These are phyloP conservation scores for Crucihimalaya himalaica DNA, from an alignment of 345 rosid genomes.

Conservation along the genomic window DNA sequence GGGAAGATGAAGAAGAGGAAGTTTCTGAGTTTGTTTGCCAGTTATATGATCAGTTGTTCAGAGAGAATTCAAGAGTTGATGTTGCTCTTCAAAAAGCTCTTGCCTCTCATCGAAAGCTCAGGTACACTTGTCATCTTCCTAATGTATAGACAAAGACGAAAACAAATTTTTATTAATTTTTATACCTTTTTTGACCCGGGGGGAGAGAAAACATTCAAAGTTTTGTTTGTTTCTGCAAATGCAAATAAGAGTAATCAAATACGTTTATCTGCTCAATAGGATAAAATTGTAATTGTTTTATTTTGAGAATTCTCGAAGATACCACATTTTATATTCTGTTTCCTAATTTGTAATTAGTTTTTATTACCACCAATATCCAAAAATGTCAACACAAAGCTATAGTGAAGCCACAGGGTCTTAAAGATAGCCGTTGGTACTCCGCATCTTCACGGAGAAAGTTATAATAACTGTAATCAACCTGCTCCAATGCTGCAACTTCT, in stretches of 20 bases:
- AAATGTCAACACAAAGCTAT: no score
- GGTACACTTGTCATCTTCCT: constrained; percentile 84
- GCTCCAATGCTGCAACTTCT: not conserved
- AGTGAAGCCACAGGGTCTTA: no score
- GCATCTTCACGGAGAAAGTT: no score
- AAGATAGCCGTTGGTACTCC: no score
- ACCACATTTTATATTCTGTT: no score
- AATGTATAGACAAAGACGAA: constrained; percentile 25
- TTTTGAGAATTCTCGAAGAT: no score
- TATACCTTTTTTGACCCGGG: constrained; percentile 35
- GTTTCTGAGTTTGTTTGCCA: constrained; percentile 70
- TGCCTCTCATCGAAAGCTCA: constrained; percentile 63
- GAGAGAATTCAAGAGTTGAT: constrained; percentile 70
- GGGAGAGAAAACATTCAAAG: not conserved
- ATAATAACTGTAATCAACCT: not conserved
- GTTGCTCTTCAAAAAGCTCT: constrained; percentile 72
- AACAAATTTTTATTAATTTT: not conserved
- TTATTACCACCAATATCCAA: no score
- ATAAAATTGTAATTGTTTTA: not conserved
- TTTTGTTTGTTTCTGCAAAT: constrained; percentile 26
- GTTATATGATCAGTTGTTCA: constrained; percentile 67
- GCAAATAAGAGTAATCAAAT: constrained; percentile 25
- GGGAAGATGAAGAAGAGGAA: constrained; percentile 84
- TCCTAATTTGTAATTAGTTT: no score
- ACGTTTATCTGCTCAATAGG: not conserved